phyloP scores from a whole-genome alignment of 192 early-diverging fungal genomes.

The Entomortierella lignicola region DNA sequence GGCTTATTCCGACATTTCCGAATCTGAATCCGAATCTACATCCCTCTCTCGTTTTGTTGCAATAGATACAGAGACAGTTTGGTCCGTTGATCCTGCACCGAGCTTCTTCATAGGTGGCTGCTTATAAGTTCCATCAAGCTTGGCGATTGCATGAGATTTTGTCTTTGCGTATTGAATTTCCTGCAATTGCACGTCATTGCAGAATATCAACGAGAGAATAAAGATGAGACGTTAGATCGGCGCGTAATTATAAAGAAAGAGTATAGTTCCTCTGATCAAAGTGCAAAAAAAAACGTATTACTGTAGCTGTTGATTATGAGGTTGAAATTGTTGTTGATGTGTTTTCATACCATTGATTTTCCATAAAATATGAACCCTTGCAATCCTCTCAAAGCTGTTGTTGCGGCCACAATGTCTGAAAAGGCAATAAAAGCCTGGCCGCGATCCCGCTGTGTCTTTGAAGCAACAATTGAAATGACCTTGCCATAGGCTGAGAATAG shows the following conservation, averaged over 20 bases:
- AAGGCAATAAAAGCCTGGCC: conserved; percentile 97
- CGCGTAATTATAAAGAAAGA: not conserved
- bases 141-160: conserved; percentile 79
- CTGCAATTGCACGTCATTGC: conserved; percentile 39
- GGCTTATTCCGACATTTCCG: conserved; percentile 36
- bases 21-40: conserved; percentile 43
- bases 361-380: conserved; percentile 91
- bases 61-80: not conserved
- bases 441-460: conserved; percentile 84
- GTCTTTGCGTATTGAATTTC: conserved; percentile 80
- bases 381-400: conserved; percentile 85
- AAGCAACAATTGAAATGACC: conserved; percentile 88
- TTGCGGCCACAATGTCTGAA: conserved; percentile 84
- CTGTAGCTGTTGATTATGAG: too few species aligned
- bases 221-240: not conserved
- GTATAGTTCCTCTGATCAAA: too few species aligned
- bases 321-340: too few species aligned
- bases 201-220: not conserved
- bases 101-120: conserved; percentile 42
- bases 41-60: conserved; percentile 45
- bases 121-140: conserved; percentile 71
- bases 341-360: conserved; percentile 74
- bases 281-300: too few species aligned
- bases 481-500: conserved; percentile 90
- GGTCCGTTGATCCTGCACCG: conserved; percentile 19